Conservation (phyloP, 2,329 filamentous ascomycete species). For the Alternaria tenuissima region DNA sequence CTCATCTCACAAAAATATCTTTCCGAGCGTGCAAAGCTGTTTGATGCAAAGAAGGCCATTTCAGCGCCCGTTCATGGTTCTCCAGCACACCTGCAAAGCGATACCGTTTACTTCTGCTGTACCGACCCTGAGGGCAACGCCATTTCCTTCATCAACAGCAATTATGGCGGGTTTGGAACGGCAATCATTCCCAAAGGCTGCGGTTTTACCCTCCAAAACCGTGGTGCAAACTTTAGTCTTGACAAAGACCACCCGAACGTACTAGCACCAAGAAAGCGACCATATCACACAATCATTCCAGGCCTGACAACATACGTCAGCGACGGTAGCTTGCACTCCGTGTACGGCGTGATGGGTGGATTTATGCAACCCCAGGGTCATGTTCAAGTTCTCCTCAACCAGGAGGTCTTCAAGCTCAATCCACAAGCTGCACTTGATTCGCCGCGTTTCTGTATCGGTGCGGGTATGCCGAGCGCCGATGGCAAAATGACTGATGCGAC, state of each 20-base stretch:
- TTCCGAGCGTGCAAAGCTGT: conserved; percentile 71
- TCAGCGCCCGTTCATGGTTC: conserved; percentile 71
- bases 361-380: conserved; percentile 99
- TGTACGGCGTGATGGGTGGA: conserved; percentile 96
- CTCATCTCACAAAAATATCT: conserved; percentile 80
- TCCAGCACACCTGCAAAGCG: conserved; percentile 80
- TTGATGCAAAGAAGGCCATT: conserved; percentile 62
- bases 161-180: conserved; percentile 89
- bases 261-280: conserved; percentile 81
- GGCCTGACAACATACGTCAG: conserved; percentile 81
- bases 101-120: conserved; percentile 93
- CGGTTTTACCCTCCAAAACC: conserved; percentile 94
- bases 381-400: conserved; percentile 89
- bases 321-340: conserved; percentile 79
- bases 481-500: conserved; percentile 67
- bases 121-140: conserved; percentile 86
- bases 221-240: conserved; percentile 85
- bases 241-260: conserved; percentile 77
- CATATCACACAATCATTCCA: conserved; percentile 98
- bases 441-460: conserved; percentile 86
- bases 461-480: conserved; percentile 69
- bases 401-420: conserved; percentile 80
- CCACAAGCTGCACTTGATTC: conserved; percentile 91
- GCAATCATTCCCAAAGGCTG: conserved; percentile 84
- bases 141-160: conserved; percentile 96